Base-by-base conservation (phyloP, 1,284 basidiomycete genomes). In the Stygiomarasmius scandens region DNA sequence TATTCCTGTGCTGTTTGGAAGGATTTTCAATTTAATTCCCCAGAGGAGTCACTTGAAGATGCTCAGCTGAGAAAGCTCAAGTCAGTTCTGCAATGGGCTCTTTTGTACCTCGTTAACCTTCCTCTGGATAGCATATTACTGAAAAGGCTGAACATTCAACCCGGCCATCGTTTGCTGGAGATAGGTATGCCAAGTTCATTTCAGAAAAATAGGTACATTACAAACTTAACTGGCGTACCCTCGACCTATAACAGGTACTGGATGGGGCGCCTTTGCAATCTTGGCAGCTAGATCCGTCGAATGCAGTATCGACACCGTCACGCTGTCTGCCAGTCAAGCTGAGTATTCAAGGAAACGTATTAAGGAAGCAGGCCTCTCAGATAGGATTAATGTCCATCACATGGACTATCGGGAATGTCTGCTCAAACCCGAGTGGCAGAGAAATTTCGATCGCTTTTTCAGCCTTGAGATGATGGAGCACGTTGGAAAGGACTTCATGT, bases 391-490 rank as follows among this genome's bases (percentile, higher is more conserved):
- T 10, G 87, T 93, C 9, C 90, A 93, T 71, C 72, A 92, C 29
- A 82, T 93, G 80, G 90, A 93, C 68, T 94, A 92, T 67, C 74
- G 82, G n/a, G 73, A 77, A 8, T 19, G 16, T 51, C 82, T 90
- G 77, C 87, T 87, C 1, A 54, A 45, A 19, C 43, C 69, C 1
- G 80, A 81, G 36, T 92, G 88, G 88, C 71, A 80, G 56, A 79
- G 80, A 23, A 63, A 70, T 5, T 92, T 93, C 66, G 90, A 92
- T 66, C 72, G 89, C 2, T 77, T 92, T 11, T 78, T 92, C 22
- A 89, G 87, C 58, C 78, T 92, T 41, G 90, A 92, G 74, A 92
- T 93, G 90, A 81, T 93, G 12, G 90, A 93, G 69, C 85, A 85
- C 0, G 90, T 93, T 9, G 90, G 90, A 2, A 70, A 75, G 55